A percentile compares a stretch with the other conserved stretches of the same genome.
Conservation (phyloP, 2,329 filamentous ascomycete genomes). For the Trichophyton schoenleinii region DNA sequence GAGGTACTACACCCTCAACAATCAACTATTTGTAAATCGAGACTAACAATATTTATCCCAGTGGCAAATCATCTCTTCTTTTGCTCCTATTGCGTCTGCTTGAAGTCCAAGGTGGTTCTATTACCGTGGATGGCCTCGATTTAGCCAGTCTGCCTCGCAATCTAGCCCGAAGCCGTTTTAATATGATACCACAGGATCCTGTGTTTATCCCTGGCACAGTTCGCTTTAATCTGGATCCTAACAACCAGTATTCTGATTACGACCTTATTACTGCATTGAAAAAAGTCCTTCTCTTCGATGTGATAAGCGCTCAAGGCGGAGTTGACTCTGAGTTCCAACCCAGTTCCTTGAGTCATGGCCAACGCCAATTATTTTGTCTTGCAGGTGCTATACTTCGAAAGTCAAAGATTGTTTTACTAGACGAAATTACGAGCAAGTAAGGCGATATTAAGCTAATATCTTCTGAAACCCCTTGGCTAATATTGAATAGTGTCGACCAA, state of each 20-base stretch:
- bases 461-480: background rate
- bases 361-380: slow-evolving; percentile 52
- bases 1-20: slow-evolving; percentile 34
- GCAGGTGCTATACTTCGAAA: slow-evolving; percentile 49
- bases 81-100: slow-evolving; percentile 93
- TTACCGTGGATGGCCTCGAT: slow-evolving; percentile 55
- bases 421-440: slow-evolving; percentile 48
- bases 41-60: slow-evolving; percentile 11
- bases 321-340: slow-evolving; percentile 33
- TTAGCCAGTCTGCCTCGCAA: slow-evolving; percentile 79
- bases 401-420: slow-evolving; percentile 51
- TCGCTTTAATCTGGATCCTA: slow-evolving; percentile 87
- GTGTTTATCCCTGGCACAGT: slow-evolving; percentile 87
- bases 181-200: slow-evolving; percentile 95
- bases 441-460: slow-evolving; percentile 6
- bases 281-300: slow-evolving; percentile 26
- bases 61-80: slow-evolving; percentile 83
- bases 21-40: slow-evolving; percentile 4
- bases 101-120: slow-evolving; percentile 59
- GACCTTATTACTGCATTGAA: slow-evolving; percentile 27
- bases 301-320: slow-evolving; percentile 28
- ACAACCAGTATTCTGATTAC: slow-evolving; percentile 26
- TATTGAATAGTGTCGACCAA: slow-evolving; percentile 6
- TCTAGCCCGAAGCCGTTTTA: slow-evolving; percentile 73
- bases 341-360: slow-evolving; percentile 36